Evolutionary conservation across 768 basidiomycete genomes (phyloP).

Genomic region (Pulveroboletus sp.): DNA sequence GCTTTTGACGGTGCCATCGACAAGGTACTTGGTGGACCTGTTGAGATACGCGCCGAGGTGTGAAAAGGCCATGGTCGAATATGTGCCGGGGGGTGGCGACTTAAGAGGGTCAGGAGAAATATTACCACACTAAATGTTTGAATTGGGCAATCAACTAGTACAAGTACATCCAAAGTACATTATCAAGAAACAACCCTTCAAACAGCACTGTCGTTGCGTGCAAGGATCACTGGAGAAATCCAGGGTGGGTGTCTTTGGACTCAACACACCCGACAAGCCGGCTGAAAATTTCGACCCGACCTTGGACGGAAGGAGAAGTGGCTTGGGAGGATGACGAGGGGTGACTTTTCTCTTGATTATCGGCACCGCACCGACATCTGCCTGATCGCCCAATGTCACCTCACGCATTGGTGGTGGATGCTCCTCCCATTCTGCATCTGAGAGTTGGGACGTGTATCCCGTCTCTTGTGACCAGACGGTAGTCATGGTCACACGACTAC

Average conservation of each 20-base stretch:
- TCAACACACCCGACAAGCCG: not conserved
- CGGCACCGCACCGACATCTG: not conserved
- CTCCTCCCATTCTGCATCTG: constrained; percentile 6
- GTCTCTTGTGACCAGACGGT: constrained; percentile 36
- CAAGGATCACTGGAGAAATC: not conserved
- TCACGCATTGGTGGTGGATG: not conserved
- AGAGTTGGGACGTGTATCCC: constrained; percentile 38
- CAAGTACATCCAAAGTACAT: not conserved
- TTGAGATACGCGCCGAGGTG: constrained; percentile 33
- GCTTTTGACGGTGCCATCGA: constrained; percentile 41
- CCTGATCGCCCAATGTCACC: not conserved
- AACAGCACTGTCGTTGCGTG: constrained; percentile 4
- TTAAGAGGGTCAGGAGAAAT: no score
- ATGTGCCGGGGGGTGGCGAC: no score
- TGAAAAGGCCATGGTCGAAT: constrained; percentile 25
- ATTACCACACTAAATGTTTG: no score
- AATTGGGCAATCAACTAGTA: not conserved
- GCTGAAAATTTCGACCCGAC: not conserved
- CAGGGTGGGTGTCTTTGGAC: not conserved
- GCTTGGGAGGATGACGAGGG: not conserved
- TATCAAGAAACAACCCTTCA: not conserved
- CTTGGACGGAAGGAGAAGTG: constrained; percentile 3
- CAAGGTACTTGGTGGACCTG: constrained; percentile 37
- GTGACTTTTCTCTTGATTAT: not conserved
- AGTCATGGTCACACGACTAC: constrained; percentile 11